Conservation (phyloP, 306 rosid species). For the Dalbergia cultrata region DNA sequence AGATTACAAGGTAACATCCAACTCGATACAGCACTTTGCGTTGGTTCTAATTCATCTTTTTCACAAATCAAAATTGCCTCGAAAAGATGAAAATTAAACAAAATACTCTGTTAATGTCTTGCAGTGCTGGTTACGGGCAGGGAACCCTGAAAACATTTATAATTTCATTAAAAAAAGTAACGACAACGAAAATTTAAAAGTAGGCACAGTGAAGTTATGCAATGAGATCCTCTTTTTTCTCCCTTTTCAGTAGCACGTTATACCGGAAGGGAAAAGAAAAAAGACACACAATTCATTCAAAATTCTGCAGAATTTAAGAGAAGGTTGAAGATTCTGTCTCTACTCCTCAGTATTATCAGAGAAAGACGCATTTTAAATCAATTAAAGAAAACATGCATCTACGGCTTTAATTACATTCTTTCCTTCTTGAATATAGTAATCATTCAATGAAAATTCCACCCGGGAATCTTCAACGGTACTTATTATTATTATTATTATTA, state of each 20-base stretch:
- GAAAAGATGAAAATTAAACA: constrained; percentile 10
- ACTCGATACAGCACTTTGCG: constrained; percentile 27
- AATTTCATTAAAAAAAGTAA: constrained; percentile 1
- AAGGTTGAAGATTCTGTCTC: background rate
- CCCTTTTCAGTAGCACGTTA: background rate
- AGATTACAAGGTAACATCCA: constrained; percentile 34
- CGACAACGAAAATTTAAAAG: background rate
- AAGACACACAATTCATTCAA: background rate
- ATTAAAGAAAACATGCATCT: constrained; percentile 2
- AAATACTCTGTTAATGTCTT: background rate
- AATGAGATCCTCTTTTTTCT: background rate
- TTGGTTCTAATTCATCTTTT: constrained; percentile 23
- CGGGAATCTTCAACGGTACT: background rate
- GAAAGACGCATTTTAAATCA: background rate
- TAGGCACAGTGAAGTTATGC: background rate
- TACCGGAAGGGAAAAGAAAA: background rate
- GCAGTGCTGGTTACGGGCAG: background rate
- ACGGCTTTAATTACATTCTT: constrained; percentile 32
- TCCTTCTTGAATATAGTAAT: constrained; percentile 21
- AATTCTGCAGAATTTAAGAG: constrained; percentile 5
- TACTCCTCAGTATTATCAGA: constrained; percentile 11
- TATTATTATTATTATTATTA: background rate
- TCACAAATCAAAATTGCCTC: constrained; percentile 5
- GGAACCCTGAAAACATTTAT: background rate
- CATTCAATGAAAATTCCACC: constrained; percentile 8